These are phyloP conservation scores for Irpex sp. DNA, from an alignment of 1,284 basidiomycete genomes.

Conservation along the genomic window DNA sequence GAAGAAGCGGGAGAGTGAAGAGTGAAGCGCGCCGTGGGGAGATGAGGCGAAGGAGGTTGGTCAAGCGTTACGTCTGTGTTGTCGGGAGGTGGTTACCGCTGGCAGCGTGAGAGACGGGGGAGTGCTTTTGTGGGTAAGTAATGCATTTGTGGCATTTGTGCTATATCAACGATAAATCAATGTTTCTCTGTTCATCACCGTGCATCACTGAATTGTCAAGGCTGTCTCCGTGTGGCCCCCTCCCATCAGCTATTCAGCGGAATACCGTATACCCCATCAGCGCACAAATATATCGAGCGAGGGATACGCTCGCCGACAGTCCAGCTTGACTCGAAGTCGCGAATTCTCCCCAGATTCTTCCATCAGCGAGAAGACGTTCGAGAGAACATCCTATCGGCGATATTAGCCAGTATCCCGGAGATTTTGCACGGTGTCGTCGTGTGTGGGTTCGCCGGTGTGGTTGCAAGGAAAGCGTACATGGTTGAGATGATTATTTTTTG, in stretches of 20 bases:
- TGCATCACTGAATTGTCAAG: conserved; percentile 2
- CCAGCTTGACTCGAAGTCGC: too few relatives aligned
- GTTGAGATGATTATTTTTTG: too few relatives aligned
- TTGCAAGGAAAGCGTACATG: too few relatives aligned
- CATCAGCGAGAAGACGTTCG: too few relatives aligned
- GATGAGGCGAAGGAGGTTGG: not conserved
- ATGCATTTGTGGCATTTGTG: not conserved
- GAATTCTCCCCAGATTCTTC: too few relatives aligned
- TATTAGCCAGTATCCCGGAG: too few relatives aligned
- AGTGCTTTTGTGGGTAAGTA: not conserved
- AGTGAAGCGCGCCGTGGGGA: not conserved
- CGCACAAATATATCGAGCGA: too few relatives aligned
- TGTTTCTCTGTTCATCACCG: not conserved
- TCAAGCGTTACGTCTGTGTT: not conserved
- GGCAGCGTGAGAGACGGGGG: not conserved
- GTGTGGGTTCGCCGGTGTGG: too few relatives aligned
- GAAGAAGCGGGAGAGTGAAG: not conserved
- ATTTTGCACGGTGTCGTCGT: too few relatives aligned
- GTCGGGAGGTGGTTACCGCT: not conserved
- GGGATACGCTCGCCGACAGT: too few relatives aligned
- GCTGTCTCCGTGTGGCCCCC: too few relatives aligned
- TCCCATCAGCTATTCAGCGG: not conserved
- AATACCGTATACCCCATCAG: not conserved
- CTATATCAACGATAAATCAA: not conserved
- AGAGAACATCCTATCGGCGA: too few relatives aligned